Evolutionary conservation across 2,329 filamentous ascomycete species (phyloP).

Genomic region (Cordyceps farinosa): DNA sequence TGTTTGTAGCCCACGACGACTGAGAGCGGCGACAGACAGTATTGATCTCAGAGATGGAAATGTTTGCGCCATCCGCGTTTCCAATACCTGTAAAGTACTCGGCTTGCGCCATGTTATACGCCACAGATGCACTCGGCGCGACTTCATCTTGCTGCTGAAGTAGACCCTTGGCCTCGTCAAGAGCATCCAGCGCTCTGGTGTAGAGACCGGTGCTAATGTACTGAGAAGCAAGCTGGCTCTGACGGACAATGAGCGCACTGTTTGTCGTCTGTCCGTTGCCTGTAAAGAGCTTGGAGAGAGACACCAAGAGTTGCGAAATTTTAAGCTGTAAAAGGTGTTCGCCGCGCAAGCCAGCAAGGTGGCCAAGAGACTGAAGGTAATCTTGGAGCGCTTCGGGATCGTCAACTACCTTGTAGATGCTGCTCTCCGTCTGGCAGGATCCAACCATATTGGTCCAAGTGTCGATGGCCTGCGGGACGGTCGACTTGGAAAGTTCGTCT

Average conservation of each 20-base stretch:
- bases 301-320: conserved; percentile 20
- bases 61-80: conserved; percentile 58
- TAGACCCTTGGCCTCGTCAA: conserved; percentile 57
- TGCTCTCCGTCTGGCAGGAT: conserved; percentile 35
- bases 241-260: conserved; percentile 43
- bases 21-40: conserved; percentile 30
- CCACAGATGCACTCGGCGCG: conserved; percentile 38
- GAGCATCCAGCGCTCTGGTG: conserved; percentile 45
- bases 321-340: conserved; percentile 44
- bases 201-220: conserved; percentile 53
- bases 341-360: conserved; percentile 51
- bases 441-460: conserved; percentile 44
- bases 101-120: conserved; percentile 62
- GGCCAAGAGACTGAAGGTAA: conserved; percentile 48
- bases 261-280: conserved; percentile 29
- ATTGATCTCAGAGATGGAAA: conserved; percentile 30
- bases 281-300: conserved; percentile 37
- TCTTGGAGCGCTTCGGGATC: conserved; percentile 46
- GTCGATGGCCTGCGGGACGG: conserved; percentile 36
- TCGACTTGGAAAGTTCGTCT: conserved; percentile 28
- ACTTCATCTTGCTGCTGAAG: conserved; percentile 35
- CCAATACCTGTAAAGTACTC: conserved; percentile 71
- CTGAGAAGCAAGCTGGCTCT: conserved; percentile 49
- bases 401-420: conserved; percentile 46
- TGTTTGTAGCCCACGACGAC: conserved; percentile 34